Conservation (phyloP, 2,329 filamentous ascomycete genomes). For the Hortaea werneckii region DNA sequence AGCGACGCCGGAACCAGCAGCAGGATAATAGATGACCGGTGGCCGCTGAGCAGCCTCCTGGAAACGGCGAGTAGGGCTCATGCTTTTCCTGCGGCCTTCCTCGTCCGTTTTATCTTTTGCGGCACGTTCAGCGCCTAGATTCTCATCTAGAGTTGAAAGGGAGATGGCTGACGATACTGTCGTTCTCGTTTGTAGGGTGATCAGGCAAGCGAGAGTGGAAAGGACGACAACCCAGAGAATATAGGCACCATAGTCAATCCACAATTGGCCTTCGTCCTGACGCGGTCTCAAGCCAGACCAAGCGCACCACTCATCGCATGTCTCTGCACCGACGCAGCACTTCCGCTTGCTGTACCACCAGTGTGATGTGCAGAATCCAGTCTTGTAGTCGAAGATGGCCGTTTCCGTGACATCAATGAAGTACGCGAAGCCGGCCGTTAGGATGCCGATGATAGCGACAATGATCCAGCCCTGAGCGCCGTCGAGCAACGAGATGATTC, state of each 20-base stretch:
- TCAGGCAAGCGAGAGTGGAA: conserved; percentile 59
- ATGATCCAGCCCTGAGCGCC: conserved; percentile 89
- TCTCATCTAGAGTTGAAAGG: conserved; percentile 83
- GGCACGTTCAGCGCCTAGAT: conserved; percentile 61
- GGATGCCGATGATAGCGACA: conserved; percentile 76
- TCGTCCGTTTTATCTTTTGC: conserved; percentile 19
- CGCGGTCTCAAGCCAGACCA: conserved; percentile 53
- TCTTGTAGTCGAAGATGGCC: conserved; percentile 79
- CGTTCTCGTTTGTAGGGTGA: conserved; percentile 87
- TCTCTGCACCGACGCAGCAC: conserved; percentile 48
- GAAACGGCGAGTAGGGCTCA: conserved; percentile 32
- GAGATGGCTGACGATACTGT: conserved; percentile 82
- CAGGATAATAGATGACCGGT: conserved; percentile 90
- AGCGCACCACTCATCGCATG: conserved; percentile 50
- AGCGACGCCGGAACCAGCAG: conserved; percentile 89
- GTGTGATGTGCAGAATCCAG: conserved; percentile 63
- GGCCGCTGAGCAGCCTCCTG: conserved; percentile 36
- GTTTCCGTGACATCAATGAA: conserved; percentile 79
- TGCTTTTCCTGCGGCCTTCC: conserved; percentile 30
- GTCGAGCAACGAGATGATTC: conserved; percentile 66
- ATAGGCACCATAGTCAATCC: conserved; percentile 71
- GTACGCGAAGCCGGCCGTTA: conserved; percentile 80
- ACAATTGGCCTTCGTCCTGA: conserved; percentile 38
- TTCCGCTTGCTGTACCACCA: conserved; percentile 66
- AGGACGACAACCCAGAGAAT: conserved; percentile 61